Conservation (phyloP, 805 yeast genomes). For the Candida palmyrensis region DNA sequence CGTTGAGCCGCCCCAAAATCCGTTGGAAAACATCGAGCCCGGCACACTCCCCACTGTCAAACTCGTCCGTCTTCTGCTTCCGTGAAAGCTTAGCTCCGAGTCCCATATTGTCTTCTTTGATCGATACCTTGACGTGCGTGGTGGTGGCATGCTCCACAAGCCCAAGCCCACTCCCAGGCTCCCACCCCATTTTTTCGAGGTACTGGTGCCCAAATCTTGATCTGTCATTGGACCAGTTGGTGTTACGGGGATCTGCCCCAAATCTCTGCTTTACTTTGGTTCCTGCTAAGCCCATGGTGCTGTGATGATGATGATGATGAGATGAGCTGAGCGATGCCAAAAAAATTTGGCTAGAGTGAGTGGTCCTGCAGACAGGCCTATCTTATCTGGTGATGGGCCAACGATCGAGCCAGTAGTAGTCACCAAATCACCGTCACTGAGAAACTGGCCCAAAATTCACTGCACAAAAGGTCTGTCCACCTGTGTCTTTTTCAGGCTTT, state of each 20-base stretch:
- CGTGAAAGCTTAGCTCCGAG: conserved; percentile 77
- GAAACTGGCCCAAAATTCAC: no score
- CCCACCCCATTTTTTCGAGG: conserved; percentile 82
- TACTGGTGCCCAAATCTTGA: conserved; percentile 85
- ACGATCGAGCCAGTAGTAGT: no score
- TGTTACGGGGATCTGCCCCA: conserved; percentile 91
- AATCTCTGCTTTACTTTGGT: conserved; percentile 75
- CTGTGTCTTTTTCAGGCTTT: no score
- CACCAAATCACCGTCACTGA: no score
- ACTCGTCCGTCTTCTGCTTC: conserved; percentile 56
- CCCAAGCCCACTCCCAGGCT: conserved; percentile 88
- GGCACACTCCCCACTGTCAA: conserved; percentile 77
- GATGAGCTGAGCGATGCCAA: conserved; percentile 4
- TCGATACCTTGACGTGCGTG: conserved; percentile 74
- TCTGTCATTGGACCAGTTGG: conserved; percentile 87
- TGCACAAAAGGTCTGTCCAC: no score
- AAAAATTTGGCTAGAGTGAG: background rate
- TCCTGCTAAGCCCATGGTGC: conserved; percentile 80
- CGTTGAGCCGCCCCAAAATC: conserved; percentile 82
- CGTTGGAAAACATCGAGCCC: conserved; percentile 93
- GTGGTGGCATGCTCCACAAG: conserved; percentile 59
- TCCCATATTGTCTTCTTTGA: conserved; percentile 82
- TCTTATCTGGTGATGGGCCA: no score
- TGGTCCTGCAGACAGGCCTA: background rate
- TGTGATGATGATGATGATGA: conserved; percentile 4